Conservation (phyloP, 768 basidiomycete genomes). For the Plicaturopsis crispa region DNA sequence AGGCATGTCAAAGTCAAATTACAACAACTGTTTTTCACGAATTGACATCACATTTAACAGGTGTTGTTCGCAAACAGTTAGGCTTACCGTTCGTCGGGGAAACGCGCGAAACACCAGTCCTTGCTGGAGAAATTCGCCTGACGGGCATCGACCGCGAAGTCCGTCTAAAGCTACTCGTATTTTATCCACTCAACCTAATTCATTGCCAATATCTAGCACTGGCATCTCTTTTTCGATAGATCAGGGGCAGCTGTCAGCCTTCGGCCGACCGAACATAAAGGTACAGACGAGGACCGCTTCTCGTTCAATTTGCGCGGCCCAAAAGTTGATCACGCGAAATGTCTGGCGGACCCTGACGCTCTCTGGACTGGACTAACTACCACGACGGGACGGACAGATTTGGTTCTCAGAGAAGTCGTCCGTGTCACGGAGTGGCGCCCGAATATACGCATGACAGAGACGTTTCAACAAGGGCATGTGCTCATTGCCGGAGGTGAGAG, state of each 20-base stretch:
- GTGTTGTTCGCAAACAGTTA: conserved; percentile 30
- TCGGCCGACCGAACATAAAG: too few species aligned
- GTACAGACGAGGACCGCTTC: conserved; percentile 8
- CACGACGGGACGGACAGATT: conserved; percentile 14
- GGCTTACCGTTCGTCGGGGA: conserved; percentile 36
- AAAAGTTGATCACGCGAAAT: conserved; percentile 4
- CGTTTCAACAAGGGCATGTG: conserved; percentile 32
- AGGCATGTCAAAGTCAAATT: too few species aligned
- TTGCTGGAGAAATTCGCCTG: conserved; percentile 30
- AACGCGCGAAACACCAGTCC: conserved; percentile 16
- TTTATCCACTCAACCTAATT: not conserved
- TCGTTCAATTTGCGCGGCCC: not conserved
- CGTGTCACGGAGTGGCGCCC: conserved; percentile 26
- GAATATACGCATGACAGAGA: conserved; percentile 40
- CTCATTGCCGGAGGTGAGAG: conserved; percentile 40
- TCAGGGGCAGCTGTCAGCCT: conserved; percentile 11
- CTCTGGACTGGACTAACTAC: not conserved
- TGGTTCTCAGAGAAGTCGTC: conserved; percentile 21
- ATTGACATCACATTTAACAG: too few species aligned
- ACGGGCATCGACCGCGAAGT: conserved; percentile 23
- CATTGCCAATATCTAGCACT: conserved; percentile 11
- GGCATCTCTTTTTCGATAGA: too few species aligned
- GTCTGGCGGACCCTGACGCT: not conserved
- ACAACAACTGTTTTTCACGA: too few species aligned
- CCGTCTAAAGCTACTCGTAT: conserved; percentile 7